These are phyloP conservation scores for Cunninghamia lanceolata DNA, from an alignment of 75 land plant species.

Conservation along the genomic window DNA sequence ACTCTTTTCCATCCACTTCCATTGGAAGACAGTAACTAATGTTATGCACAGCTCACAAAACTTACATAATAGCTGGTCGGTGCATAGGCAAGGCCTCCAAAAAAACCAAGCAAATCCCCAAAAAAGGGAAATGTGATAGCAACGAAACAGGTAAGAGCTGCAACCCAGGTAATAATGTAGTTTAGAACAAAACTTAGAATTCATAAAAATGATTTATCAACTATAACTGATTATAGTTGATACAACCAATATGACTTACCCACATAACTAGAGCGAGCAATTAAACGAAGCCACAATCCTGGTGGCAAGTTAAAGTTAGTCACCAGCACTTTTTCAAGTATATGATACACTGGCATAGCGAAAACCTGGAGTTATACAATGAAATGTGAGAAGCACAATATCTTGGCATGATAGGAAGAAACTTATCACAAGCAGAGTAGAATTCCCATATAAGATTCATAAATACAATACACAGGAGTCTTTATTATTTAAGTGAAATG, in stretches of 20 bases:
- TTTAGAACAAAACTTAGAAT: neutral
- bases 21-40: neutral
- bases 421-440: neutral
- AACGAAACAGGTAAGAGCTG: constrained; percentile 22
- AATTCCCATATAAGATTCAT: neutral
- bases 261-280: constrained; percentile 20
- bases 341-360: constrained; percentile 34
- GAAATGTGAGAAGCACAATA: neutral
- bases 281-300: constrained; percentile 10
- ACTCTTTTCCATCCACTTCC: neutral
- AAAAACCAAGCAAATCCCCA: constrained; percentile 27
- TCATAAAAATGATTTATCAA: neutral
- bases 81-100: constrained; percentile 31
- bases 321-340: constrained; percentile 18
- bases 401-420: neutral
- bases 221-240: neutral
- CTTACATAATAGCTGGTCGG: constrained; percentile 35
- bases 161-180: neutral
- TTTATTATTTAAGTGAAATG: neutral
- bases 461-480: constrained; percentile 2
- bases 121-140: constrained; percentile 28
- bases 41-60: neutral
- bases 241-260: constrained; percentile 11
- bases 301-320: constrained; percentile 17
- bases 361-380: constrained; percentile 16